Conservation (phyloP, 805 yeast species). For the Starmera pachycereana region DNA sequence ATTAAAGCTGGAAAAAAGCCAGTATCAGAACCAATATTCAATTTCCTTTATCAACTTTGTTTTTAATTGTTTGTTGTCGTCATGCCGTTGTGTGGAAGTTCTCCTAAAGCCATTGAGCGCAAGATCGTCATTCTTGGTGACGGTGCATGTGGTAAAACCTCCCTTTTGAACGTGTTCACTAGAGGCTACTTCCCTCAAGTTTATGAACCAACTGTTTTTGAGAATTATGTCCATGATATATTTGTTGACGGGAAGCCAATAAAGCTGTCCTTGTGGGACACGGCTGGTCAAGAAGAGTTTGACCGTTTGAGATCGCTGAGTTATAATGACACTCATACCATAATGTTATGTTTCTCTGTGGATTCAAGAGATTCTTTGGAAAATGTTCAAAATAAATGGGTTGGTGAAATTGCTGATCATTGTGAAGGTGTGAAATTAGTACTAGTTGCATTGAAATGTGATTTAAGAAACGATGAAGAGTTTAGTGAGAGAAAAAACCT, state of each 20-base stretch:
- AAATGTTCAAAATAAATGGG: conserved; percentile 94
- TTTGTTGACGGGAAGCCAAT: conserved; percentile 91
- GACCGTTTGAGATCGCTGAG: conserved; percentile 88
- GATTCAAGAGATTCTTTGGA: conserved; percentile 92
- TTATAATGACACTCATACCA: conserved; percentile 92
- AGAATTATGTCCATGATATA: conserved; percentile 93
- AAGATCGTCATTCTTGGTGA: conserved; percentile 93
- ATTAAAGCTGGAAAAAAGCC: too few relatives aligned
- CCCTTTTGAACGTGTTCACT: conserved; percentile 88
- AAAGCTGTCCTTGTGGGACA: conserved; percentile 92
- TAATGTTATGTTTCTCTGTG: conserved; percentile 91
- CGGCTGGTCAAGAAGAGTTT: conserved; percentile 98
- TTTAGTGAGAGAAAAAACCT: conserved; percentile 37
- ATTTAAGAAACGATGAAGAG: conserved; percentile 64
- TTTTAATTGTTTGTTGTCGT: too few relatives aligned
- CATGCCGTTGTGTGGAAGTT: conserved; percentile 36
- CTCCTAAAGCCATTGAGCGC: conserved; percentile 60
- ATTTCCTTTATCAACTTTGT: too few relatives aligned
- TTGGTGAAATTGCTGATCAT: conserved; percentile 91
- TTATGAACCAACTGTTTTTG: conserved; percentile 96
- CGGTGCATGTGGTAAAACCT: conserved; percentile 98
- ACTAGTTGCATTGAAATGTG: conserved; percentile 90
- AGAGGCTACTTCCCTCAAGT: conserved; percentile 97
- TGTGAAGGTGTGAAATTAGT: conserved; percentile 95
- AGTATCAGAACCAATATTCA: too few relatives aligned